These are phyloP conservation scores for Jamesozyma lodderae DNA, from an alignment of 805 yeast species.

Conservation along the genomic window DNA sequence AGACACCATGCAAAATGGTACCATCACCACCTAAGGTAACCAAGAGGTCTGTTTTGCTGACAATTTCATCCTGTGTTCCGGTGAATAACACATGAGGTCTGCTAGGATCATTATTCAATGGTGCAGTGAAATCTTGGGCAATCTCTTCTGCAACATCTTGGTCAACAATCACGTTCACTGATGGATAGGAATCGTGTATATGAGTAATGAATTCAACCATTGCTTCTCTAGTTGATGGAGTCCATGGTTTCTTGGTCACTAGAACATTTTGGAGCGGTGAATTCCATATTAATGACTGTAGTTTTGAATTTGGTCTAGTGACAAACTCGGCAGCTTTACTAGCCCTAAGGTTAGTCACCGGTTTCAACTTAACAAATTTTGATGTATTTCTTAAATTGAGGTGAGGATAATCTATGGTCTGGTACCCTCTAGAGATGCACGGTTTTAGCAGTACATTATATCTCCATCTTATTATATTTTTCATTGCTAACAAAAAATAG, in stretches of 20 bases:
- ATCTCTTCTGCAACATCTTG: constrained; percentile 69
- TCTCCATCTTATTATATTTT: too few species aligned
- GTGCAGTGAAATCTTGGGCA: constrained; percentile 20
- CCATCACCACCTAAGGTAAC: constrained; percentile 97
- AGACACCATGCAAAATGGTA: constrained; percentile 76
- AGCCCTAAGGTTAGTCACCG: constrained; percentile 25
- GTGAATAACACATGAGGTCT: constrained; percentile 42
- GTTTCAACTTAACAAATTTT: constrained; percentile 25
- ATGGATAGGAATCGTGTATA: constrained; percentile 53
- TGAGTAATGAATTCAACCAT: constrained; percentile 56
- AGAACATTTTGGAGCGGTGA: constrained; percentile 63
- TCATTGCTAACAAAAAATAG: too few species aligned
- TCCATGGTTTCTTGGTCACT: constrained; percentile 80
- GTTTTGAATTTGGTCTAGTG: constrained; percentile 47
- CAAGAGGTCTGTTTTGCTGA: constrained; percentile 62
- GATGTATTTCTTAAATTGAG: constrained; percentile 9
- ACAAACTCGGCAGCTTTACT: constrained; percentile 43
- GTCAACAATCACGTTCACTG: constrained; percentile 68
- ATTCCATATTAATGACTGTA: constrained; percentile 63
- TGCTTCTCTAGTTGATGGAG: constrained; percentile 52
- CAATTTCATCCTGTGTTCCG: constrained; percentile 49
- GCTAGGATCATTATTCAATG: constrained; percentile 21
- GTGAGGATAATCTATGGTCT: constrained; percentile 5
- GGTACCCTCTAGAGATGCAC: neutral
- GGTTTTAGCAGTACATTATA: neutral